A percentile compares a stretch with the other conserved stretches of the same genome.
These are phyloP conservation scores for Bertia moriformis DNA, from an alignment of 2,329 filamentous ascomycete species.

Conservation along the genomic window DNA sequence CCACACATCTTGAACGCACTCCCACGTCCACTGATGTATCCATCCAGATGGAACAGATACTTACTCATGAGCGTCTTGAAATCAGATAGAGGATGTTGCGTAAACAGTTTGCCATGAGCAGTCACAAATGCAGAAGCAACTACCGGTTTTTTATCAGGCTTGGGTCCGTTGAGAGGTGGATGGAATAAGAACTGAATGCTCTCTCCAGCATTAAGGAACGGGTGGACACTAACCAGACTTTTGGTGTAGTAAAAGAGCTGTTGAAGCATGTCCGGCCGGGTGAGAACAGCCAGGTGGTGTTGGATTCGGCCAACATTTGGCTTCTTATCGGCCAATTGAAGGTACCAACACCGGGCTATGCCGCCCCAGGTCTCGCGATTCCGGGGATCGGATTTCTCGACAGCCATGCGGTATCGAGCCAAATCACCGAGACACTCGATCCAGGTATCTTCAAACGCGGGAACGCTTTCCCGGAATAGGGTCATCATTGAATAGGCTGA, in stretches of 20 bases:
- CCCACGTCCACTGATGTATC: not conserved
- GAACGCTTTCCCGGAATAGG: conserved; percentile 50
- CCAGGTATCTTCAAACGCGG: conserved; percentile 54
- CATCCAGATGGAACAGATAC: not conserved
- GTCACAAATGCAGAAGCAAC: not conserved
- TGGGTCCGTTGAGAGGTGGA: not conserved
- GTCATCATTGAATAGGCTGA: conserved; percentile 59
- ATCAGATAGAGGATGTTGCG: not conserved
- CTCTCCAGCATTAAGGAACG: not conserved
- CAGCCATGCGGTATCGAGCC: conserved; percentile 51
- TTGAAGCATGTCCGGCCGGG: conserved; percentile 33
- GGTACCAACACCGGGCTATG: conserved; percentile 54
- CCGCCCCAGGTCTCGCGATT: conserved; percentile 51
- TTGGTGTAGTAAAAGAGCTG: conserved; percentile 40
- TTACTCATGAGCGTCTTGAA: not conserved
- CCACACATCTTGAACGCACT: not conserved
- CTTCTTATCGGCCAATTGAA: conserved; percentile 45
- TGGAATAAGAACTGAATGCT: not conserved
- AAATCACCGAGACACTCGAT: conserved; percentile 58
- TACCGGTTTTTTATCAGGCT: not conserved
- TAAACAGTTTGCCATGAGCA: not conserved
- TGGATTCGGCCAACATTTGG: conserved; percentile 49
- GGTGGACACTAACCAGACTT: not conserved
- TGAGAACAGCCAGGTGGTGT: conserved; percentile 51
- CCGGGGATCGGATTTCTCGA: conserved; percentile 47